Base-by-base conservation (phyloP, 306 rosid genomes). In the Dicorynia guianensis region DNA sequence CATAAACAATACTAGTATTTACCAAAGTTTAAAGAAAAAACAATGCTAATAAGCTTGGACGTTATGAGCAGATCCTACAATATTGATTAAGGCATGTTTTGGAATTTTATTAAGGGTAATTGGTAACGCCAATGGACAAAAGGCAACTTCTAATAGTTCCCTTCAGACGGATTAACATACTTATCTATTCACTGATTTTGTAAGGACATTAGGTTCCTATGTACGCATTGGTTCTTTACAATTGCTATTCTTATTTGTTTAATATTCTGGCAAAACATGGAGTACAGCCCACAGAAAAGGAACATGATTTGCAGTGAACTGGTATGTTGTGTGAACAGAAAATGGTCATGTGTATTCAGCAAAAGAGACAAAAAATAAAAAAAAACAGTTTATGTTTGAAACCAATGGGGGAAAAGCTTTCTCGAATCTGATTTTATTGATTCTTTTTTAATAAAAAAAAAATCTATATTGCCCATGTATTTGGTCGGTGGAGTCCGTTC, bases 401-500 rank as follows among this genome's bases (percentile, higher is more conserved):
- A 33, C 13, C 13, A 9, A 44, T 19, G 65, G 6, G 38, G 40
- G 50, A 55, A 44, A 63, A 50, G 3, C 14, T 19, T 25, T 30
- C 33, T n/a, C 54, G 57, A 76, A 57, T 71, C 65, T 19, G 76
- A 55, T 53, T 63, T 40, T 42, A 35, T 52, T 35, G 50, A 57
- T 63, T 4, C n/a, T 54, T 17, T 59, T 61, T 8, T 4, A 25
- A 54, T 6, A 42, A 5, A 30, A 25, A 5, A 30, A 25, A 18
- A 48, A 4, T 4, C 6, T 20, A 38, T 36, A 43, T 33, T 52
- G 46, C 20, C 62, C 57, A 14, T 35, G 35, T 19, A 64, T 63
- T 54, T 52, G 79, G 79, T 71, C 49, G 33, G 47, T 53, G 77
- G 12, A 65, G 17, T 49, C 17, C 15, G 63, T 68, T 63, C 79